Evolutionary conservation across 495 filamentous ascomycete species (phyloP), one percentile per base, ranked within the genome.

Genomic region (Geopyxis carbonaria): DNA sequence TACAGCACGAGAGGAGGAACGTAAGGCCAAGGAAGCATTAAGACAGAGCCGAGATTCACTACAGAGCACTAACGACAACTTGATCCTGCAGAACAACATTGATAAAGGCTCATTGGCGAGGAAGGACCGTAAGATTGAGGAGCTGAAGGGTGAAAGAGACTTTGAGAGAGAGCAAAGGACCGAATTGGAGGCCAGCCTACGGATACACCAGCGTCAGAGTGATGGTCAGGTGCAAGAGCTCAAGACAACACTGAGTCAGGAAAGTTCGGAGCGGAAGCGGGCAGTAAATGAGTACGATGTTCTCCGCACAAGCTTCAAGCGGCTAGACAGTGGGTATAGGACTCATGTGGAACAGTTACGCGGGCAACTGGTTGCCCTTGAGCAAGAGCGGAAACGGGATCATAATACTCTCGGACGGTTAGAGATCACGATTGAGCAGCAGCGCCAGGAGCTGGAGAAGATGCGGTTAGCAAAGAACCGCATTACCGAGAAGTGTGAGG

Each of bases 51-150:
- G 82, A 37, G 73, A 81, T 32, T 63, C 67, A n/a, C 62, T 73
- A 47, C 61, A 69, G 27, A 66, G 69, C 7, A 74, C 76, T 13
- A 77, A 82, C 47, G 69, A 80, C 18, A 70, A 68, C 46, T 67
- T 73, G 25, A 62, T 79, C 49, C 64, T 84, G 38, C 81, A 89
- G 40, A 74, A 73, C 16, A 78, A 61, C 38, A 64, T 76, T 20
- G 72, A 79, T 44, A 76, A 79, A 45, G 69, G 70, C 14, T 69
- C 79, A 1, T 66, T 89, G 4, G 68, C 73, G 31, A 70, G 78
- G 29, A 84, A 81, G 47, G 82, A 89, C 46, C 71, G 79, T 5
- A 83, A 84, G 55, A 70, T 92, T 2, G 78, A 83, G 44, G 73
- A 78, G 39, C 53, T 85, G 31, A 74, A 77, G 43, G 62, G 61